Evolutionary conservation across 345 rosid genomes (phyloP), one percentile per base, ranked within the genome.

Genomic region (Carallia pectinifolia): DNA sequence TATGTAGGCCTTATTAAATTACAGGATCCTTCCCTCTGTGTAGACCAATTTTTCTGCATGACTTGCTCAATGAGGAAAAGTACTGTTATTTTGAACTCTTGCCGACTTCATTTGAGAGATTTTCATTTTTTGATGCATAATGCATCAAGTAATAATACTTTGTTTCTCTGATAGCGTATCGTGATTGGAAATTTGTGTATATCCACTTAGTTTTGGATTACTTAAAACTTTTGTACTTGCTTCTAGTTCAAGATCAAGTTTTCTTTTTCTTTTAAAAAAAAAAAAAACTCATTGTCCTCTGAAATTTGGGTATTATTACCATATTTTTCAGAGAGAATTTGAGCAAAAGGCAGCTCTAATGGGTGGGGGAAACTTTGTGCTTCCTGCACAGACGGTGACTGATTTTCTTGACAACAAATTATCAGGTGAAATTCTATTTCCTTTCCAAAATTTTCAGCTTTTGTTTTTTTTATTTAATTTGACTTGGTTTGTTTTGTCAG

Each of bases 281-380:
- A 33, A 33, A 33, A 33, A 2, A 44, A 12, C 17, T 44, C 16
- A 3, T 12, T 31, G 39, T 53, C 39, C 60, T 12, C 0, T 63
- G 56, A 70, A 50, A 12, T 44, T 56, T 3, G 60, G 33, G 31
- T 23, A 58, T 64, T n/a, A 50, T 66, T 44, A 73, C 72, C 62
- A 70, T 38, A 47, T 73, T 39, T 39, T 76, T 64, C 77, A 94
- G 97, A 86, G 96, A 81, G 97, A 94, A 80, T 88, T 91, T 76
- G 99, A 94, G 82, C 81, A 71, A 71, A 88, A 83, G 85, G 97
- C 99, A 7, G 96, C 97, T 70, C 38, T 78, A 8, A 84, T 91
- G 96, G 97, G 97, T 73, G 99, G 95, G 37, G 96, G 96, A 47
- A 74, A 86, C 69, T 91, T 90, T 61, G 83, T 84, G 63, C 90